Base-by-base conservation (phyloP, 1,284 basidiomycete genomes). In the Pterulicium gracile region DNA sequence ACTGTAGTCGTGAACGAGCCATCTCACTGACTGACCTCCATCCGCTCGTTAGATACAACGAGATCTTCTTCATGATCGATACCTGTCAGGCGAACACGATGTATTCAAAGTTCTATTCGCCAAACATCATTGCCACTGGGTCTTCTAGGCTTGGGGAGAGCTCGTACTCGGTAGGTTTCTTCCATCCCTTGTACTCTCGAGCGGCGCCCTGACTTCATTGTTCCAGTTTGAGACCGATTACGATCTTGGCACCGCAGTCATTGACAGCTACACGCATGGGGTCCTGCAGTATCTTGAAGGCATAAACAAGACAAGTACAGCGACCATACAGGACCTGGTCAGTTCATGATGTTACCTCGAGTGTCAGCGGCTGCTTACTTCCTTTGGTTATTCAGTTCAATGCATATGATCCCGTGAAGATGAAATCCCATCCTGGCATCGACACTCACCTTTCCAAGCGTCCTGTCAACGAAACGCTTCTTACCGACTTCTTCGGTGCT, bases 1-100 rank as follows among this genome's bases (percentile, higher is more conserved):
- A n/a, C 3, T 0, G 17, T 24, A 42, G 2, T 4, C 22, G 22
- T 36, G 43, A 19, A 35, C 43, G 27, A 34, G 32, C 43, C n/a
- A 32, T 40, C 21, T 42, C 36, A 32, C 27, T 32, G 27, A n/a
- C n/a, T 10, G 27, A 10, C 27, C 10, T 10, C 27, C 10, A n/a
- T n/a, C n/a, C n/a, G n/a, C n/a, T n/a, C n/a, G n/a, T 12, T 54
- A 92, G 91, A 48, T 98, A 98, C 68, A 95, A 98, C 62, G 90
- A 95, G 62, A 81, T 99, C 34, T 78, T 98, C 57, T 97, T 97
- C 70, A 96, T 98, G 88, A 85, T 96, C 53, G 95, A 99, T 61
- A 98, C 95, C 0, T 98, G 96, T 58, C 94, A 98, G 64, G 96
- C 95, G 19, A 96, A 93, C 58, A 92, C 91, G 0, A 86, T 98